Evolutionary conservation across 352 stramenopile species (phyloP).

Genomic region (Globisporangium echinulatum): DNA sequence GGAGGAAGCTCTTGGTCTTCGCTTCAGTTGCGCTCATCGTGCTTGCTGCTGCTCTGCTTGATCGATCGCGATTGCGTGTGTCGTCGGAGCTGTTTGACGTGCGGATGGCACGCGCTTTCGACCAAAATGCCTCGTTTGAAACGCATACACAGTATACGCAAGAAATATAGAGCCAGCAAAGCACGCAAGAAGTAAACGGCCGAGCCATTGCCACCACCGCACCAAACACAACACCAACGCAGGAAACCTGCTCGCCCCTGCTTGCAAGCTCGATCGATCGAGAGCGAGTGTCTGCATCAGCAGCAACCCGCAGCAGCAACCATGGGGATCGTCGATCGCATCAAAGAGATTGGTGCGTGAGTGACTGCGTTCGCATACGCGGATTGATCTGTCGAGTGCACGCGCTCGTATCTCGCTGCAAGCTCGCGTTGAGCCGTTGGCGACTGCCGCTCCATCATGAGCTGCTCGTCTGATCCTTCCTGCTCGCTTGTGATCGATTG

Average conservation of each 20-base stretch:
- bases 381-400: no score
- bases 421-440: no score
- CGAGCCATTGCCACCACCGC: neutral
- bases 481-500: no score
- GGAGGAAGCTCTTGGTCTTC: constrained; percentile 55
- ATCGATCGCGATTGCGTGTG: neutral
- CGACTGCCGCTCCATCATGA: no score
- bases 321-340: constrained; percentile 91
- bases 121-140: neutral
- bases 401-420: no score
- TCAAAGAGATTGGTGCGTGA: constrained; percentile 89
- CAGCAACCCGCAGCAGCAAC: constrained; percentile 13
- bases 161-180: neutral
- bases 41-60: neutral
- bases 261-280: neutral
- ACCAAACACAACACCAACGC: neutral
- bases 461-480: no score
- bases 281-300: neutral
- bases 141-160: neutral
- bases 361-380: neutral
- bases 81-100: neutral
- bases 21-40: constrained; percentile 14
- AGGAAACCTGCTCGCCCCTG: no score
- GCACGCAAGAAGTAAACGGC: neutral
- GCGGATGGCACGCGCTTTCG: neutral